Evolutionary conservation across 768 basidiomycete species (phyloP).

Genomic region (Cystobasidiopsis lactophilus): DNA sequence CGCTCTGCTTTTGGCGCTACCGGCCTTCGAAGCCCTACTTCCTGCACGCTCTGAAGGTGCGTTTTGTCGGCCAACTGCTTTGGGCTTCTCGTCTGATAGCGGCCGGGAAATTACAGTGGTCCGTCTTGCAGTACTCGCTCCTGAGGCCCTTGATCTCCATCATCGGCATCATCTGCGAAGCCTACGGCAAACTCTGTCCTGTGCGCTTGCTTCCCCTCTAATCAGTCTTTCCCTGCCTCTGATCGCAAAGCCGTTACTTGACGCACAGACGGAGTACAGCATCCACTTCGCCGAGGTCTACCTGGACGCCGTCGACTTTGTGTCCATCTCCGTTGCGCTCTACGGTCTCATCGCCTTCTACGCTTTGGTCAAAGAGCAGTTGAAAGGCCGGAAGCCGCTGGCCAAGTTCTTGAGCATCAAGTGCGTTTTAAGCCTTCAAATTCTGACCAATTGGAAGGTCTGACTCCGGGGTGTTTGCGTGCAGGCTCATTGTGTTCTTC

Average conservation of each 20-base stretch:
- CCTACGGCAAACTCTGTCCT: conserved; percentile 41
- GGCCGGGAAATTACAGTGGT: too few relatives aligned
- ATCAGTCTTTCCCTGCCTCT: conserved; percentile 12
- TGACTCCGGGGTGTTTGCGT: background rate
- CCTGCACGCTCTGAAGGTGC: conserved; percentile 55
- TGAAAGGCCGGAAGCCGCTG: conserved; percentile 50
- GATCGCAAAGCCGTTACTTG: background rate
- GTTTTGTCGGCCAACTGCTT: too few relatives aligned
- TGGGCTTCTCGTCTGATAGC: too few relatives aligned
- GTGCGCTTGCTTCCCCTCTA: background rate
- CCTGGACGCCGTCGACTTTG: conserved; percentile 39
- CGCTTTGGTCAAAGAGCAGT: conserved; percentile 53
- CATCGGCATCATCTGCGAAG: conserved; percentile 52
- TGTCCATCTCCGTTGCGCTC: conserved; percentile 67
- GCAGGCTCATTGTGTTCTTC: conserved; percentile 4
- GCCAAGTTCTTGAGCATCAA: conserved; percentile 76
- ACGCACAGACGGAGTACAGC: conserved; percentile 14
- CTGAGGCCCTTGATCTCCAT: conserved; percentile 14
- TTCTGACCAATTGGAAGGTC: background rate
- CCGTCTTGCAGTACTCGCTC: conserved; percentile 46
- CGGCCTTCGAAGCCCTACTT: conserved; percentile 43
- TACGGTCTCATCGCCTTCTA: conserved; percentile 74
- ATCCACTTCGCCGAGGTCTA: conserved; percentile 20
- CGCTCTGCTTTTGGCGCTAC: conserved; percentile 28
- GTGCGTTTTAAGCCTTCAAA: conserved; percentile 14